Evolutionary conservation across 129 eudicot species (phyloP).

Genomic region (Rutidosis leptorrhynchoides): DNA sequence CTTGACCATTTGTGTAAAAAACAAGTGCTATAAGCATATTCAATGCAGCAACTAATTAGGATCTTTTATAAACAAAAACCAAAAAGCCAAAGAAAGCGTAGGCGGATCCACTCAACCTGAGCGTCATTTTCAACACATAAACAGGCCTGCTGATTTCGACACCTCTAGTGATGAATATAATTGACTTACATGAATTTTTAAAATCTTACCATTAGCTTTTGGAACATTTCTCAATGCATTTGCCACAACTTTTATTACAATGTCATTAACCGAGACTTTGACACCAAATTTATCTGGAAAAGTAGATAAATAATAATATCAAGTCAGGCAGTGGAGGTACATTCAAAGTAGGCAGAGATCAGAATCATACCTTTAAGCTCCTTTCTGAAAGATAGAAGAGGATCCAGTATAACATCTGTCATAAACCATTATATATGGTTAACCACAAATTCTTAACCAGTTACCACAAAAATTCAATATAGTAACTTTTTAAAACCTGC

Average conservation of each 20-base stretch:
- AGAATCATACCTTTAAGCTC: constrained; percentile 76
- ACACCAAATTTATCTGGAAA: constrained; percentile 72
- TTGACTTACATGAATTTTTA: neutral
- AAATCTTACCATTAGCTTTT: constrained; percentile 80
- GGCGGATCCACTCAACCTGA: neutral
- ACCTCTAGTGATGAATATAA: neutral
- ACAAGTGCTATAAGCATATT: neutral
- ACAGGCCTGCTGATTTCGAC: neutral
- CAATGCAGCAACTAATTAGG: neutral
- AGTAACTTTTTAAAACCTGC: constrained; percentile 52
- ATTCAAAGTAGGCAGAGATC: neutral
- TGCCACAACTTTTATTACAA: constrained; percentile 91
- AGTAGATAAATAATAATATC: constrained; percentile 6
- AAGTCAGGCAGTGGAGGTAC: constrained; percentile 13
- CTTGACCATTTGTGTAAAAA: neutral
- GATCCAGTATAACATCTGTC: constrained; percentile 90
- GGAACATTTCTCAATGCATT: constrained; percentile 81
- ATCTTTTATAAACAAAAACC: neutral
- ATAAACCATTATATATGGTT: constrained; percentile 18
- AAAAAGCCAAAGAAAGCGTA: constrained; percentile 1
- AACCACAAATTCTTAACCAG: constrained; percentile 12
- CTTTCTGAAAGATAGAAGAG: constrained; percentile 84
- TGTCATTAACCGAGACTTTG: constrained; percentile 95
- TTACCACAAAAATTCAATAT: constrained; percentile 9
- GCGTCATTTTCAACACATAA: neutral